Percentiles rank a stretch among this genome's conserved stretches.
Conservation (phyloP, 192 early-diverging fungal genomes). For the Coemansia sp. region DNA sequence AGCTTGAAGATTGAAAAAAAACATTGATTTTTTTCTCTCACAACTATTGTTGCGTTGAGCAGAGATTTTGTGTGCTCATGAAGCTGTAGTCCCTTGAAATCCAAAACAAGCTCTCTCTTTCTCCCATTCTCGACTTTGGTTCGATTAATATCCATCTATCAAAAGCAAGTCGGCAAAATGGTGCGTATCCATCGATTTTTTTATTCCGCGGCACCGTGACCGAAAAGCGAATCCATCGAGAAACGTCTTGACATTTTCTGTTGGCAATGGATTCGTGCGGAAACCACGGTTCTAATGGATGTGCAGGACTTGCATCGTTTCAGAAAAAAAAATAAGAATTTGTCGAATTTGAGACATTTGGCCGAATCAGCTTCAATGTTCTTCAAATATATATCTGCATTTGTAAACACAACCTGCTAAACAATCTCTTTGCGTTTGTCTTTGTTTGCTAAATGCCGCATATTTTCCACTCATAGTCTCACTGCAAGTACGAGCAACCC, state of each 20-base stretch:
- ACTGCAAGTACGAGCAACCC: conserved; percentile 97
- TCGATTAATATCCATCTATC: conserved; percentile 4
- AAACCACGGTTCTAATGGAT: background rate
- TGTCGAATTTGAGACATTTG: too few relatives aligned
- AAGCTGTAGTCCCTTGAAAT: background rate
- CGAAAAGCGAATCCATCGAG: background rate
- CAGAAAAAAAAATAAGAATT: too few relatives aligned
- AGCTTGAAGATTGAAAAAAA: too few relatives aligned
- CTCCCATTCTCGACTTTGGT: conserved; percentile 9
- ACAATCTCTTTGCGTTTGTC: too few relatives aligned
- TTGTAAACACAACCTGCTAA: too few relatives aligned
- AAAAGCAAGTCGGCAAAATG: conserved; percentile 21
- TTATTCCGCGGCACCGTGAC: background rate
- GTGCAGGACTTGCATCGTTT: too few relatives aligned
- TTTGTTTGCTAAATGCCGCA: too few relatives aligned
- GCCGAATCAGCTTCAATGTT: too few relatives aligned
- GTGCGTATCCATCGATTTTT: conserved; percentile 30
- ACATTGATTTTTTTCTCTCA: too few relatives aligned
- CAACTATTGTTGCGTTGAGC: too few relatives aligned
- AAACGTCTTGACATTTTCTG: background rate
- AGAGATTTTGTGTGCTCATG: background rate
- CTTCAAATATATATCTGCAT: too few relatives aligned
- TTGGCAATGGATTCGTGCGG: background rate
- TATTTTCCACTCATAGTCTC: conserved; percentile 59
- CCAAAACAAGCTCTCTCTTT: background rate